Percentiles rank a stretch among this genome's conserved stretches.
phyloP scores from a whole-genome alignment of 2,329 filamentous ascomycete genomes.

The Byssochlamys sp. region DNA sequence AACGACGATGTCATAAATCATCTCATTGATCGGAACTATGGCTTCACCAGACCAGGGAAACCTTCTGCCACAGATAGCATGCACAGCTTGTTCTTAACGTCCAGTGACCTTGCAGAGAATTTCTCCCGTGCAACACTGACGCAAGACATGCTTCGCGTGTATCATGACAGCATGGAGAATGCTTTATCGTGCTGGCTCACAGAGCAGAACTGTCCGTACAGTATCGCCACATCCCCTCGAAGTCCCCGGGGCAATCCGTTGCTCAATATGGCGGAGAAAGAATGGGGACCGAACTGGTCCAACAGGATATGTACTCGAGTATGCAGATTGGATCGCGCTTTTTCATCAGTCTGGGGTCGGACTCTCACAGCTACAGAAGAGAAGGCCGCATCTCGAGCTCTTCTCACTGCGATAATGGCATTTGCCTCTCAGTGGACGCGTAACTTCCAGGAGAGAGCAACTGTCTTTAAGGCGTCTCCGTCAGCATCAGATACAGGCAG shows the following conservation, averaged over 20 bases:
- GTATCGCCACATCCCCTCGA: conserved; percentile 8
- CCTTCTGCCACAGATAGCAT: neutral
- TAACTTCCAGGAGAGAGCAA: neutral
- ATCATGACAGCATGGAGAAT: conserved; percentile 38
- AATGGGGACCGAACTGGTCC: conserved; percentile 31
- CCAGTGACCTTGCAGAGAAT: conserved; percentile 19
- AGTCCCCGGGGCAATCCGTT: neutral
- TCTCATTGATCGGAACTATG: neutral
- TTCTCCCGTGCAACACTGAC: conserved; percentile 29
- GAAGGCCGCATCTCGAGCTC: conserved; percentile 27
- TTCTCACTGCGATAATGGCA: conserved; percentile 35
- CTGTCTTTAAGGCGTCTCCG: neutral
- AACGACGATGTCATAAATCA: neutral
- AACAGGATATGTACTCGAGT: conserved; percentile 38
- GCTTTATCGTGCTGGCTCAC: conserved; percentile 37
- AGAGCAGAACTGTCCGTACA: conserved; percentile 38
- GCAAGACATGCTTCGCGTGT: conserved; percentile 33
- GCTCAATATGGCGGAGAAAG: conserved; percentile 11
- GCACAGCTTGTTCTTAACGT: neutral
- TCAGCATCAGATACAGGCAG: neutral
- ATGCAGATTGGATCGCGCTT: conserved; percentile 33
- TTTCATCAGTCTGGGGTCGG: conserved; percentile 29
- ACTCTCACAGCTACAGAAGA: conserved; percentile 29
- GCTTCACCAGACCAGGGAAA: neutral
- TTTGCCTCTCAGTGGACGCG: conserved; percentile 36